Evolutionary conservation across 1,139 yeast genomes (phyloP).

Genomic region (Candida albicans): DNA sequence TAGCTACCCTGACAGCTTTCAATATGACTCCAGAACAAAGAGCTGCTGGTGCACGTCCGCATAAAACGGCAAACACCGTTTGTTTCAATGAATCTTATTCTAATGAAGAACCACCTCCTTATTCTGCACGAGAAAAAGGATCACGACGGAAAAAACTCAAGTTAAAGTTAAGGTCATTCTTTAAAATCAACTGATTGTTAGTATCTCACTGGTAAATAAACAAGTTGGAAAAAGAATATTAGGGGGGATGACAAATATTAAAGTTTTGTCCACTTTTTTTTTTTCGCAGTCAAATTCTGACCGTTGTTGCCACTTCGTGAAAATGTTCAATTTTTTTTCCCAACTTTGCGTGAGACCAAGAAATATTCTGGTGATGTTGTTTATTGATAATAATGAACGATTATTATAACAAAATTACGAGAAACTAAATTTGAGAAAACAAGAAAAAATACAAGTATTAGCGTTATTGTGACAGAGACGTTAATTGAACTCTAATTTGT

Average conservation of each 20-base stretch:
- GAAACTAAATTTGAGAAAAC: no score
- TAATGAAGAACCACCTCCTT: conserved; percentile 2
- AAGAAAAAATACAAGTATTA: no score
- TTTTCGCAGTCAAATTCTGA: neutral
- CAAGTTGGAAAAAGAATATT: neutral
- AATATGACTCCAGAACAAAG: neutral
- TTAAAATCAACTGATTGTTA: neutral
- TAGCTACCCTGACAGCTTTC: no score
- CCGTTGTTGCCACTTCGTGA: no score
- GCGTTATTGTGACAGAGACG: no score
- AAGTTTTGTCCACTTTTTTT: neutral
- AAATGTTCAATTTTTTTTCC: no score
- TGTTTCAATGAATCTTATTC: neutral
- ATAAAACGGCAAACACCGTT: neutral
- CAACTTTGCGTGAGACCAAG: no score
- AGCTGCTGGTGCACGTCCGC: neutral
- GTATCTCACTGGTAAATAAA: neutral
- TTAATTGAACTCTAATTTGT: no score
- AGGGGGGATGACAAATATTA: neutral
- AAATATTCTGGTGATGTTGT: no score
- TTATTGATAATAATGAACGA: no score
- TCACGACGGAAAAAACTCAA: neutral
- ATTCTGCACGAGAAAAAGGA: conserved; percentile 1
- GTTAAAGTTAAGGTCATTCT: neutral
- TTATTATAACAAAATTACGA: no score